Conservation (phyloP, 2,329 filamentous ascomycete species). For the Cordyceps farinosa region DNA sequence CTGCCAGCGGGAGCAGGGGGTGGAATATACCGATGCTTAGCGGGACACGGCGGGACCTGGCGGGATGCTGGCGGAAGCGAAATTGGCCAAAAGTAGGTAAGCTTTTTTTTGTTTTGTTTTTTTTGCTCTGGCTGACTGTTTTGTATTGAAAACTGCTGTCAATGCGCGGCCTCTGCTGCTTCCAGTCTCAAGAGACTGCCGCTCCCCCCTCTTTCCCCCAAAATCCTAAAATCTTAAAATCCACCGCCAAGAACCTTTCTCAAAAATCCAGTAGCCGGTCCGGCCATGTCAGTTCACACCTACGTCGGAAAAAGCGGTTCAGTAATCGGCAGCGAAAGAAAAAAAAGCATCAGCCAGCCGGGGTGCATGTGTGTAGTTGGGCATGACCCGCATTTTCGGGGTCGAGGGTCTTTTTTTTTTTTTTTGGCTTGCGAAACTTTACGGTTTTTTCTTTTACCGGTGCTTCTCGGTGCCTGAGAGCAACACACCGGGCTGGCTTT, state of each 20-base stretch:
- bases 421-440: neutral
- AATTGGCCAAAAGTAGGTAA: neutral
- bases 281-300: neutral
- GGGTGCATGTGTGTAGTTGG: neutral
- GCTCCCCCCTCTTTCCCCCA: neutral
- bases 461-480: conserved; percentile 9
- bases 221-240: too few relatives aligned
- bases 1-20: neutral
- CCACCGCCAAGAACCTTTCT: too few relatives aligned
- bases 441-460: neutral
- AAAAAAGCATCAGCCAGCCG: neutral
- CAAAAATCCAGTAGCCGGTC: too few relatives aligned
- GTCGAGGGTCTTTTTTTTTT: conserved; percentile 1
- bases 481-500: neutral
- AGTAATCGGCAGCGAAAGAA: neutral
- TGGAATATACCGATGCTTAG: neutral
- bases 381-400: conserved; percentile 10
- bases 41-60: neutral
- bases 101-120: too few relatives aligned
- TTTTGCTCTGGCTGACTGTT: too few relatives aligned
- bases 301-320: neutral
- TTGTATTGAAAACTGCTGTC: neutral
- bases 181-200: neutral
- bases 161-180: neutral
- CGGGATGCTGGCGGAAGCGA: neutral